Evolutionary conservation across 148 eudicot genomes (phyloP).

Genomic region (Simmondsia chinensis): DNA sequence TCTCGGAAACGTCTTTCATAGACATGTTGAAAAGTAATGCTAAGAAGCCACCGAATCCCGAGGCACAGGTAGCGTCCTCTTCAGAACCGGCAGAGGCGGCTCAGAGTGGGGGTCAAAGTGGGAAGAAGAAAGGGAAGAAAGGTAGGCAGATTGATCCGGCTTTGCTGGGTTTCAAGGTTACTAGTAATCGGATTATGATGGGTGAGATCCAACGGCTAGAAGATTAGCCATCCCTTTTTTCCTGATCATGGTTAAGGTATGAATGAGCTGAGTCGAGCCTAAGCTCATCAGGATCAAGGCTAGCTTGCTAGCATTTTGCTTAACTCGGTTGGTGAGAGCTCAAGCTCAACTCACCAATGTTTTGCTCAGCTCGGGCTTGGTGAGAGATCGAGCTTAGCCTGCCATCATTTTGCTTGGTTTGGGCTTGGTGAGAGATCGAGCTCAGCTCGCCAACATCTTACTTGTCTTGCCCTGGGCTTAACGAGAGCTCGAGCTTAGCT

Average conservation of each 20-base stretch:
- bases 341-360: too few relatives aligned
- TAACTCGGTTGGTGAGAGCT: too few relatives aligned
- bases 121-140: constrained; percentile 85
- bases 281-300: too few relatives aligned
- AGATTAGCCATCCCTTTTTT: constrained; percentile 22
- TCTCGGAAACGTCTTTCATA: constrained; percentile 68
- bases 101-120: constrained; percentile 39
- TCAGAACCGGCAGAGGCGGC: constrained; percentile 41
- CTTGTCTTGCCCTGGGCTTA: too few relatives aligned
- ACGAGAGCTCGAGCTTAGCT: too few relatives aligned
- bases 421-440: too few relatives aligned
- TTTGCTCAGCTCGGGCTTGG: too few relatives aligned
- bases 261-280: too few relatives aligned
- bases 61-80: constrained; percentile 17
- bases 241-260: constrained; percentile 1
- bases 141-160: constrained; percentile 89
- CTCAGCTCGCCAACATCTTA: too few relatives aligned
- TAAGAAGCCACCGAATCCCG: constrained; percentile 52
- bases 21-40: constrained; percentile 85
- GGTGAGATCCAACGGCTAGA: constrained; percentile 90
- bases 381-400: too few relatives aligned
- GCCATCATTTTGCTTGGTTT: too few relatives aligned
- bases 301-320: too few relatives aligned
- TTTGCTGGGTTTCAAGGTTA: constrained; percentile 91
- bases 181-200: constrained; percentile 93